Evolutionary conservation across 331 rosid genomes (phyloP).

Genomic region (Pyrus hybrid): DNA sequence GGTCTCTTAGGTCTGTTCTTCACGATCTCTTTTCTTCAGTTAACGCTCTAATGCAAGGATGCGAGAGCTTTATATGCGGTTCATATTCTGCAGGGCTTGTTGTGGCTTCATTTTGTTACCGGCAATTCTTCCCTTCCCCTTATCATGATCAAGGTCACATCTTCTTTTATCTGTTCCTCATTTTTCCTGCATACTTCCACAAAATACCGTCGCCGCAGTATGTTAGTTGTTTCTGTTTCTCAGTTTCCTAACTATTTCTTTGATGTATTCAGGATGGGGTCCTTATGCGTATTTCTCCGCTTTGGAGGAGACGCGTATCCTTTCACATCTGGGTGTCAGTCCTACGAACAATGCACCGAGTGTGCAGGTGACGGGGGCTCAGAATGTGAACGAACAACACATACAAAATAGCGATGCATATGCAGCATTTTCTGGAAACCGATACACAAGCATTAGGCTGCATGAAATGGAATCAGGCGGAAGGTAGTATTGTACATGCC

Average conservation of each 20-base stretch:
- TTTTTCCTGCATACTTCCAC: too few relatives aligned
- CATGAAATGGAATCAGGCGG: constrained; percentile 22
- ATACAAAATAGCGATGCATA: constrained; percentile 14
- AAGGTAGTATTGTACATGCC: background rate
- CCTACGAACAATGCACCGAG: constrained; percentile 8
- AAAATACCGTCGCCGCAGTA: too few relatives aligned
- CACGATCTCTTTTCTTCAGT: background rate
- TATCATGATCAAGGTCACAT: constrained; percentile 55
- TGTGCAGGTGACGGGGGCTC: constrained; percentile 21
- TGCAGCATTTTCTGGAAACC: background rate
- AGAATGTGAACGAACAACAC: constrained; percentile 10
- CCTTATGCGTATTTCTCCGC: constrained; percentile 75
- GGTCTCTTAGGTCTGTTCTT: constrained; percentile 47
- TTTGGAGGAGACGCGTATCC: constrained; percentile 38
- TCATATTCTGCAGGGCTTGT: constrained; percentile 50
- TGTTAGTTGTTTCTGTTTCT: too few relatives aligned
- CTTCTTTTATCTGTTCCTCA: background rate
- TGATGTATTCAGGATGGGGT: constrained; percentile 63
- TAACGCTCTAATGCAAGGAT: background rate
- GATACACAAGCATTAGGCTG: background rate
- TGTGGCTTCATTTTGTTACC: constrained; percentile 74
- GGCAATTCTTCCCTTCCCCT: constrained; percentile 86
- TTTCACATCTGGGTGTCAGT: constrained; percentile 4
- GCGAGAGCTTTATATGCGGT: background rate
- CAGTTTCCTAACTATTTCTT: background rate